Base-by-base conservation (phyloP, 1,284 basidiomycete species). In the Rhizopogon parksii region DNA sequence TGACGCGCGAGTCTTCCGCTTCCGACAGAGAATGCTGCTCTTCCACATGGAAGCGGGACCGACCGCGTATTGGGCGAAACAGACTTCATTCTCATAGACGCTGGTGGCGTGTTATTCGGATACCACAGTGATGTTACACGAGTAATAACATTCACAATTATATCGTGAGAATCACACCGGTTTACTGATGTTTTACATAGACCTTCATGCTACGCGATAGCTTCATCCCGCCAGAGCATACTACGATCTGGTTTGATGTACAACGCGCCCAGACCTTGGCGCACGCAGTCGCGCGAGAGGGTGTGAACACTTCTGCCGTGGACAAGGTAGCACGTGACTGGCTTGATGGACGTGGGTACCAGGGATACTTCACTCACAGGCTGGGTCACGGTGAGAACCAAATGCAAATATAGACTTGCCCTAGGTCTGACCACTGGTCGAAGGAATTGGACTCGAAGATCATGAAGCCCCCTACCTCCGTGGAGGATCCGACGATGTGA, bases 381-480 rank as follows among this genome's bases (percentile, higher is more conserved):
- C 70, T 93, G 0, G 89, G 88, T 6, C 86, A 90, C 59, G 85
- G 84, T 85, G 49, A 50, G 75, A 61, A 27, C 12, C 9, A 12
- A 27, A 9, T 25, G 6, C 21, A 19, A 8, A 14, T 47, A 21
- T 27, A 25, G 21, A 34, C 9, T 47, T 43, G 36, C 39, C 36
- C n/a, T 42, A n/a, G 9, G n/a, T 34, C 39, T 38, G 46, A 52
- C 49, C 40, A 51, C 40, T 27, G 54, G 50, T 52, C 50, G 49
- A 54, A 84, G 89, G 90, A 2, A 91, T 94, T 47, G 90, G 90
- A 1, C 69, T 93, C 3, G 86, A 92, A 66, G 82, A 75, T 7
- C 91, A 94, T 59, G 91, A 94, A 68, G 71, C 75, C 4, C 91
- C 90, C 0, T 93, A 91, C 66, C 72, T 92, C 27, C 78, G 79